phyloP scores from a whole-genome alignment of 2,329 filamentous ascomycete species.

The Trichophyton equinum region DNA sequence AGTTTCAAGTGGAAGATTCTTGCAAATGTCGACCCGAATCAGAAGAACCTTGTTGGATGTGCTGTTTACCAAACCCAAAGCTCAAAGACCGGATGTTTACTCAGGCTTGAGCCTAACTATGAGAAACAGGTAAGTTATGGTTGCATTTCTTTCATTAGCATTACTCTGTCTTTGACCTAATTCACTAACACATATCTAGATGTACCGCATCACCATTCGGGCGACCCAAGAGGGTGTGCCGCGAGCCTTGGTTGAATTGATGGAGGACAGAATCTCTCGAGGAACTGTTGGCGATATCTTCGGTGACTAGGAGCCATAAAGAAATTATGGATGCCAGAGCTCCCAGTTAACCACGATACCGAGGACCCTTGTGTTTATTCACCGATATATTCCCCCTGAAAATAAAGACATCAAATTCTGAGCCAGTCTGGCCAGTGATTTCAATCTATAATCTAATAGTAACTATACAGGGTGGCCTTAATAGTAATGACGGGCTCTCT shows the following conservation, averaged over 20 bases:
- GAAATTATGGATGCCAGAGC: neutral
- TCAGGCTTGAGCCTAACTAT: constrained; percentile 91
- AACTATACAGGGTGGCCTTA: neutral
- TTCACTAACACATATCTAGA: constrained; percentile 42
- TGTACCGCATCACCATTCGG: constrained; percentile 86
- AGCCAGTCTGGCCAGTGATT: neutral
- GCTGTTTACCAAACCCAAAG: constrained; percentile 61
- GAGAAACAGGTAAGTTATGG: constrained; percentile 60
- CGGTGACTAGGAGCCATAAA: neutral
- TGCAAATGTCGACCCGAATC: constrained; percentile 76
- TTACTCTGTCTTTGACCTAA: neutral
- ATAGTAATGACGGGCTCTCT: constrained; percentile 8
- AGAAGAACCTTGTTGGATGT: constrained; percentile 87
- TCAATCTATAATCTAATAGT: neutral
- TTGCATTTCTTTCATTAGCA: neutral
- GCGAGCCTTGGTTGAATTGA: constrained; percentile 62
- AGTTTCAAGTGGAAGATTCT: constrained; percentile 86
- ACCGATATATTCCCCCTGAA: neutral
- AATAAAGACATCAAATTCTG: neutral
- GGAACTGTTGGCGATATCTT: constrained; percentile 21
- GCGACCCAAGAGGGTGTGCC: constrained; percentile 88
- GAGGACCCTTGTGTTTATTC: neutral
- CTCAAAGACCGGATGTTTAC: constrained; percentile 86
- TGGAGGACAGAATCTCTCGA: constrained; percentile 68
- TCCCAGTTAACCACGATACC: neutral